phyloP scores from a whole-genome alignment of 2,329 filamentous ascomycete genomes.

The Aspergillus quadricinctus region DNA sequence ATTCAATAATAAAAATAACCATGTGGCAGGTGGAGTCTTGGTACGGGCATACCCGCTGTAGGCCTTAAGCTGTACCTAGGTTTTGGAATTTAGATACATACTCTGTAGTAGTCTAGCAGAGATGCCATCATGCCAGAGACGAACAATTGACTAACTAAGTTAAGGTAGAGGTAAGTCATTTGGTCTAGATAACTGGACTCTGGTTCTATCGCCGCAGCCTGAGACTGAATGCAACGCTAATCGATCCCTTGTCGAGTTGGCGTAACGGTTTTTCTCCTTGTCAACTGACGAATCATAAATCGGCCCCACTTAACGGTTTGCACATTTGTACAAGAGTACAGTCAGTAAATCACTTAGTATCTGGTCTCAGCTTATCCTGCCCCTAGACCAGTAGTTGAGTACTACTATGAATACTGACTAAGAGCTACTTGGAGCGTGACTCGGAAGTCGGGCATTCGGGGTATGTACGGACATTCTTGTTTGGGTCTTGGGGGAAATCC shows the following conservation, averaged over 20 bases:
- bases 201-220: not conserved
- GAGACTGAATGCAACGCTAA: not conserved
- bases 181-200: too few species aligned
- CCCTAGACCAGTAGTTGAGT: not conserved
- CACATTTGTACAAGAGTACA: not conserved
- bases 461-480: not conserved
- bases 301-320: not conserved
- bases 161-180: not conserved
- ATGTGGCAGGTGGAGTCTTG: slow-evolving; percentile 29
- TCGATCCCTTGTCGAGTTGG: slow-evolving; percentile 19
- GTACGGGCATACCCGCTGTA: slow-evolving; percentile 30
- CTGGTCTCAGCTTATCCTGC: not conserved
- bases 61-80: not conserved
- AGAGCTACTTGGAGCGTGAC: too few species aligned
- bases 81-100: not conserved
- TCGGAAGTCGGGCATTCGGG: not conserved
- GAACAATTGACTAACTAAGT: not conserved
- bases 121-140: not conserved
- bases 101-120: not conserved
- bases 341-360: not conserved
- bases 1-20: slow-evolving; percentile 6
- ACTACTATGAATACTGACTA: too few species aligned
- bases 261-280: slow-evolving; percentile 28
- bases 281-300: slow-evolving; percentile 12
- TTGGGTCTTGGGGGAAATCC: not conserved